Evolutionary conservation across 805 yeast species (phyloP).

Genomic region (Kazachstania taianensis): DNA sequence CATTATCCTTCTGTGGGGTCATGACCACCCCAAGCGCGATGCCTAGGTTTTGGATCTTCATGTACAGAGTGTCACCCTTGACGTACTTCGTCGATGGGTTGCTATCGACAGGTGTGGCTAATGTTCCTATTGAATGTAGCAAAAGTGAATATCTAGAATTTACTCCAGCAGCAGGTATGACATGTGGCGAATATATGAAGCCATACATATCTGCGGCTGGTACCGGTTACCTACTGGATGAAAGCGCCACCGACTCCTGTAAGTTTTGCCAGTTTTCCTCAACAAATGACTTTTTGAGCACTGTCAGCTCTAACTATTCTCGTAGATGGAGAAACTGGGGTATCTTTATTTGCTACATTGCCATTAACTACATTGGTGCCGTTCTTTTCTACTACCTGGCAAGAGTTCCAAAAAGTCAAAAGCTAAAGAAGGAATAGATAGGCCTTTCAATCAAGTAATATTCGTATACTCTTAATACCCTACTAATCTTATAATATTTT

Average conservation of each 20-base stretch:
- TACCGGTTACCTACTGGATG: conserved; percentile 40
- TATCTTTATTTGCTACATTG: conserved; percentile 43
- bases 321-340: conserved; percentile 55
- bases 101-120: conserved; percentile 47
- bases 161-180: conserved; percentile 42
- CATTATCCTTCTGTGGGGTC: conserved; percentile 71
- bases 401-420: conserved; percentile 56
- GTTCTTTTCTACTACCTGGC: conserved; percentile 48
- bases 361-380: conserved; percentile 35
- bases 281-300: conserved; percentile 49
- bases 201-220: conserved; percentile 28
- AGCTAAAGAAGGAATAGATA: conserved; percentile 11
- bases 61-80: conserved; percentile 65
- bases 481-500: too few relatives aligned
- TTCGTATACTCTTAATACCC: too few relatives aligned
- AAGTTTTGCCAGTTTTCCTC: conserved; percentile 42
- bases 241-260: conserved; percentile 43
- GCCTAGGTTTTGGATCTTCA: conserved; percentile 74
- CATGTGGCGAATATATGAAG: conserved; percentile 48
- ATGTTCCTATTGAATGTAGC: conserved; percentile 38
- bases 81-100: conserved; percentile 54
- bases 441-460: too few relatives aligned
- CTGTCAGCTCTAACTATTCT: conserved; percentile 31
- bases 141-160: conserved; percentile 38
- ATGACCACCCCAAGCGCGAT: conserved; percentile 44